Evolutionary conservation across 805 yeast species (phyloP).

Genomic region (Ogataea corticis): DNA sequence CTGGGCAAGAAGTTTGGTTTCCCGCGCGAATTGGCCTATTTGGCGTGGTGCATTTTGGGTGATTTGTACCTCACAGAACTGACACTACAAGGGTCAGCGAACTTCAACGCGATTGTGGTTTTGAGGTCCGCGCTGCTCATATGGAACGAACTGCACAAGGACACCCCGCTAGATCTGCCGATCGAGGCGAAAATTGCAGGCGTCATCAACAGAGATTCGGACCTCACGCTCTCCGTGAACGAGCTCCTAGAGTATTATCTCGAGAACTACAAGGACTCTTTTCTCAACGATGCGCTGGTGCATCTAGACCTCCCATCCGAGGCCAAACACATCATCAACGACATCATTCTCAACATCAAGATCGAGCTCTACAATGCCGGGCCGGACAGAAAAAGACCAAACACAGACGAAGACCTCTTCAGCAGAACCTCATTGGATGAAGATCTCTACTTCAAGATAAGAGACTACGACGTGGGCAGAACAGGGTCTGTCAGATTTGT

Average conservation of each 20-base stretch:
- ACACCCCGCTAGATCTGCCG: slow-evolving; percentile 10
- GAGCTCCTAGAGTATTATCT: slow-evolving; percentile 34
- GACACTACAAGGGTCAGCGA: slow-evolving; percentile 69
- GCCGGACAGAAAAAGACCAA: slow-evolving; percentile 3
- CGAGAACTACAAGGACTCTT: slow-evolving; percentile 30
- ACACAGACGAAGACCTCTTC: slow-evolving; percentile 1
- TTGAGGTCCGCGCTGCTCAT: slow-evolving; percentile 52
- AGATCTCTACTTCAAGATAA: slow-evolving; percentile 31
- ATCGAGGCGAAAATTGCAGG: slow-evolving; percentile 16
- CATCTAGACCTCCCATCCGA: slow-evolving; percentile 21
- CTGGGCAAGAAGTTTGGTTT: slow-evolving; percentile 51
- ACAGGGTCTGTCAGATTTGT: slow-evolving; percentile 35
- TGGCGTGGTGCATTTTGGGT: slow-evolving; percentile 75
- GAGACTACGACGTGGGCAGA: slow-evolving; percentile 34
- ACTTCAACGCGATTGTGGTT: slow-evolving; percentile 69
- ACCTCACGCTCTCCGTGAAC: slow-evolving; percentile 17
- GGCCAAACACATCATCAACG: slow-evolving; percentile 27
- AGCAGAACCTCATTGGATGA: slow-evolving; percentile 9
- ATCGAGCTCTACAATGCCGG: slow-evolving; percentile 25
- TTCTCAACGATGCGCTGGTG: slow-evolving; percentile 22
- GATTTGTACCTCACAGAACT: slow-evolving; percentile 74
- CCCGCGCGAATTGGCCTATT: slow-evolving; percentile 47
- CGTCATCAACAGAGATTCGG: slow-evolving; percentile 8
- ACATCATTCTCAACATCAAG: slow-evolving; percentile 32
- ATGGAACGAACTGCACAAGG: slow-evolving; percentile 25